Evolutionary conservation across 2,329 filamentous ascomycete species (phyloP).

Genomic region (Neurospora sp.): DNA sequence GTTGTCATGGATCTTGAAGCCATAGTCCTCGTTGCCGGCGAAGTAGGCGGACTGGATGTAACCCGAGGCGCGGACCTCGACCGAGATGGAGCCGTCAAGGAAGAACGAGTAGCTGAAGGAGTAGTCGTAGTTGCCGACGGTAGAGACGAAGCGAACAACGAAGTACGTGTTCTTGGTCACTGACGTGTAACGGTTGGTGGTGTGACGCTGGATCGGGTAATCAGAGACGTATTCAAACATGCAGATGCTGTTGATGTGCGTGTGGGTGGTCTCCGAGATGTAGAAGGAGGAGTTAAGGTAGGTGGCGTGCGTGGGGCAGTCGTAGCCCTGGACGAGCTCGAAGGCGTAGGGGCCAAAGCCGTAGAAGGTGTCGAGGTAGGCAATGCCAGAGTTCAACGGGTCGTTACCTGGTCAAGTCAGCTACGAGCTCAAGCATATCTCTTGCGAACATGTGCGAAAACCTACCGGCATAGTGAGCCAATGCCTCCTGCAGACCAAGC

Average conservation of each 20-base stretch:
- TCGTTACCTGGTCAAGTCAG: slow-evolving; percentile 22
- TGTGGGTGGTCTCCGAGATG: slow-evolving; percentile 31
- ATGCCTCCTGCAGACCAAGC: slow-evolving; percentile 43
- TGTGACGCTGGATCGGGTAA: slow-evolving; percentile 41
- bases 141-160: slow-evolving; percentile 35
- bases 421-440: no score
- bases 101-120: slow-evolving; percentile 41
- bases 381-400: slow-evolving; percentile 33
- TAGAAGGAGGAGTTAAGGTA: slow-evolving; percentile 40
- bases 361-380: slow-evolving; percentile 38
- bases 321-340: slow-evolving; percentile 37
- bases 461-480: slow-evolving; percentile 38
- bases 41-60: slow-evolving; percentile 44
- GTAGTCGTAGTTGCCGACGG: slow-evolving; percentile 45
- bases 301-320: slow-evolving; percentile 41
- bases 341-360: slow-evolving; percentile 37
- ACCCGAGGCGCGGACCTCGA: slow-evolving; percentile 42
- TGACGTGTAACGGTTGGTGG: slow-evolving; percentile 28
- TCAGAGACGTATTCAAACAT: slow-evolving; percentile 43
- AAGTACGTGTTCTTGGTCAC: slow-evolving; percentile 39
- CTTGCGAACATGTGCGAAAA: no score
- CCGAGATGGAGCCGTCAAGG: slow-evolving; percentile 40
- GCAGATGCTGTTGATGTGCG: slow-evolving; percentile 42
- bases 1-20: slow-evolving; percentile 38
- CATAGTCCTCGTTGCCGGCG: slow-evolving; percentile 35